Base-by-base conservation (phyloP, 2,329 filamentous ascomycete species). In the Apiospora saccharicola region DNA sequence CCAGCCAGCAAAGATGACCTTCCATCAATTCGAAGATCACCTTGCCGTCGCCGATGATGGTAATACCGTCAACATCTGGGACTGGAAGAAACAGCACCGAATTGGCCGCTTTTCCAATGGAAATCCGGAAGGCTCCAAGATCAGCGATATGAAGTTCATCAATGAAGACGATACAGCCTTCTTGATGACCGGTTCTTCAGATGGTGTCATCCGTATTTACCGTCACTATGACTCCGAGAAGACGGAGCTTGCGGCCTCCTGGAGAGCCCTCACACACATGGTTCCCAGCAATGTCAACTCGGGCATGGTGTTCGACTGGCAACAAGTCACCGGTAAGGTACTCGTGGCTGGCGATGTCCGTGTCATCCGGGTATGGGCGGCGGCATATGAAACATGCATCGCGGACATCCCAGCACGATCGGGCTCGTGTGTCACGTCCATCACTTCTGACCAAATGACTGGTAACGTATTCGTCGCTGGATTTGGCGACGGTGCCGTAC, bases 151-250 rank as follows among this genome's bases (percentile, higher is more conserved):
- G 80, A 94, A 95, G 71, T 98, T 98, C 82, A 97, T 99, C 85
- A 99, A 99, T 77, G 96, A 99, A 82, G 96, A 99, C 78, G 96
- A 99, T 80, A 94, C 97, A 79, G 96, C 96, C 3, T 90, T 98
- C 75, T 85, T 99, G 72, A 94, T 99, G 90, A 98, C 94, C 0
- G 96, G 96, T 1, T 97, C 95, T 10, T 98, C 95, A 1, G 96
- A 99, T 79, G 96, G 96, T 70, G 94, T 98, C 24, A 90, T 99
- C 75, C 94, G 97, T 75, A 92, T 98, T 44, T 99, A 97, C 84
- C 91, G 95, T 75, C 93, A 96, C 80, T 99, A 99, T 81, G 95
- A 98, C 77, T 91, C 90, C 30, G 88, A 92, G 67, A 88, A 88
- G 74, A 92, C 96, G 41, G 93, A 97, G 83, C 89, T 99, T 43